Conservation (phyloP, 352 stramenopile species). For the Globisporangium alternatum region DNA sequence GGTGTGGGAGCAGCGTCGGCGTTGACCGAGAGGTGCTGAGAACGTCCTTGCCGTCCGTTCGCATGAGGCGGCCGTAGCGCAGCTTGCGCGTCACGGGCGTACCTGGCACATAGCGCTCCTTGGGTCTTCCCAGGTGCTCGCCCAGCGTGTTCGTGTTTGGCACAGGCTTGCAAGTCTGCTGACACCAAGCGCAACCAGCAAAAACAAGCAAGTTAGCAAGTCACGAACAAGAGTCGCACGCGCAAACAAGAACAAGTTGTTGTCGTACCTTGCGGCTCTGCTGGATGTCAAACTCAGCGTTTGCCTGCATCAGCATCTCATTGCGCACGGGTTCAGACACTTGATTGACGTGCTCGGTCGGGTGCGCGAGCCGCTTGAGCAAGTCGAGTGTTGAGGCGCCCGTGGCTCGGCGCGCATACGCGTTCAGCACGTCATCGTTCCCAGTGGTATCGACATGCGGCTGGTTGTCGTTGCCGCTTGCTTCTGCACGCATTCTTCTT, state of each 20-base stretch:
- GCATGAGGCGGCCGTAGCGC: conserved; percentile 37
- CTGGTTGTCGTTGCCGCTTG: neutral
- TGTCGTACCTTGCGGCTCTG: conserved; percentile 13
- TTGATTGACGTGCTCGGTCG: neutral
- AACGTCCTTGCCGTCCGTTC: conserved; percentile 23
- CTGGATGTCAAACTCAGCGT: conserved; percentile 13
- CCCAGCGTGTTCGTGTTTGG: conserved; percentile 41
- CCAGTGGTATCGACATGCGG: neutral
- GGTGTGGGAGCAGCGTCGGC: conserved; percentile 22
- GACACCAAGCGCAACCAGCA: neutral
- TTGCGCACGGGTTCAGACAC: conserved; percentile 27
- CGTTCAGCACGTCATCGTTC: conserved; percentile 18
- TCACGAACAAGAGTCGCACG: neutral
- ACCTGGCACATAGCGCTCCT: conserved; percentile 33
- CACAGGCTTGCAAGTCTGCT: conserved; percentile 10
- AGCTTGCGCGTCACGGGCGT: conserved; percentile 37
- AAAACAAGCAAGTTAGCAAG: neutral
- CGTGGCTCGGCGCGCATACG: conserved; percentile 23
- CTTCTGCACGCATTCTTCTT: conserved; percentile 8
- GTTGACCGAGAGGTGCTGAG: conserved; percentile 25
- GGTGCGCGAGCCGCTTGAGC: conserved; percentile 32
- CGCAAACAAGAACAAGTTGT: neutral
- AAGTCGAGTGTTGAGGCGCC: conserved; percentile 64
- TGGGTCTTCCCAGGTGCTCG: conserved; percentile 26
- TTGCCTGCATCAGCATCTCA: conserved; percentile 45